phyloP scores from a whole-genome alignment of 495 filamentous ascomycete genomes.

The Aspergillus heteromorphus region DNA sequence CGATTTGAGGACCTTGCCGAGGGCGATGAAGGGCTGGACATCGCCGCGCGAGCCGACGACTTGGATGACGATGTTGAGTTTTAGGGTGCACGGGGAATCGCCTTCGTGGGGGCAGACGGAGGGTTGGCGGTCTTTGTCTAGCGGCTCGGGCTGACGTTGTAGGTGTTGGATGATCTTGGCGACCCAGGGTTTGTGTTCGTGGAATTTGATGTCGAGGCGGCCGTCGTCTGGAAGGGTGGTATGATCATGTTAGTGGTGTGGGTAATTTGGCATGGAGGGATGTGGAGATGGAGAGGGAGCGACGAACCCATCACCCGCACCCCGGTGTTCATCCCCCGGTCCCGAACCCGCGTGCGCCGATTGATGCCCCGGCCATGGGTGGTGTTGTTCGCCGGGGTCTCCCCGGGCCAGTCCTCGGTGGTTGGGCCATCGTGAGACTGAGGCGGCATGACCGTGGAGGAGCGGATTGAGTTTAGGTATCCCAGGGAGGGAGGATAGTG shows the following conservation, averaged over 20 bases:
- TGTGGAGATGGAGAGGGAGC: no score
- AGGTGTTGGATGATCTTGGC: constrained; percentile 53
- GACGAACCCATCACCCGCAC: constrained; percentile 18
- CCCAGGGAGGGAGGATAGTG: not conserved
- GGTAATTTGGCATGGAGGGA: no score
- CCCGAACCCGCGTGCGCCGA: not conserved
- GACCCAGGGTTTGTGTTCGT: constrained; percentile 57
- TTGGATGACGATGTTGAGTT: constrained; percentile 72
- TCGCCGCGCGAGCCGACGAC: constrained; percentile 77
- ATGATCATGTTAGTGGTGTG: no score
- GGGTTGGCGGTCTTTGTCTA: constrained; percentile 9
- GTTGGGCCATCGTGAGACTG: not conserved
- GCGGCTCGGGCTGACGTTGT: constrained; percentile 61
- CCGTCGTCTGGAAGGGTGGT: constrained; percentile 52
- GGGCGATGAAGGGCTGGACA: constrained; percentile 68
- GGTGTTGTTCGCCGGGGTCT: not conserved
- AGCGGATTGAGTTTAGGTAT: not conserved
- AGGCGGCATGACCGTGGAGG: not conserved
- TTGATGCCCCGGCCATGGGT: not conserved
- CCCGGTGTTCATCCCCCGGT: constrained; percentile 14
- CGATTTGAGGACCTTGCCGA: constrained; percentile 58
- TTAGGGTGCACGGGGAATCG: constrained; percentile 48
- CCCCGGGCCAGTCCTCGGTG: constrained; percentile 5
- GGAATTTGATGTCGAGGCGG: constrained; percentile 70
- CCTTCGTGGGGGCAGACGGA: constrained; percentile 43